Base-by-base conservation (phyloP, 176 grass and related monocot species). In the Rhynchospora breviuscula region DNA sequence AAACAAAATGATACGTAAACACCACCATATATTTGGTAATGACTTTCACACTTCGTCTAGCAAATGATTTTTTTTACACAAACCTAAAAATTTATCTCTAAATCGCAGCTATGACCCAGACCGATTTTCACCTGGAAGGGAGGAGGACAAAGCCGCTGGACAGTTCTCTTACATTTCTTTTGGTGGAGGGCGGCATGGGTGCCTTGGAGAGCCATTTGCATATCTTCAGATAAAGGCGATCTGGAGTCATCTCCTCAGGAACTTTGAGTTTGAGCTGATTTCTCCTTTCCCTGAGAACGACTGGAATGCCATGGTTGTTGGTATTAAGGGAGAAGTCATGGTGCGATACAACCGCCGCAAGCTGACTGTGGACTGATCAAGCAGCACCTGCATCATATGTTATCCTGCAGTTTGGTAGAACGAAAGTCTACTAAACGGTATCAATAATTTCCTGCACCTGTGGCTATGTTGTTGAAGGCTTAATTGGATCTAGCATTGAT, bases 181-280 rank as follows among this genome's bases (percentile, higher is more conserved):
- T 0, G 96, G 96, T 0, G 96, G 88, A 17, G 96, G 96, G 11
- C 88, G 96, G 80, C 96, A 99, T 0, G 93, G 96, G 12, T 99
- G 96, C 86, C 93, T 99, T 0, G 96, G 96, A 0, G 96, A 99
- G 83, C 93, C 96, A 11, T 99, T 99, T 0, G 93, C 96, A 0
- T 99, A 95, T 84, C 79, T 99, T 61, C 93, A 99, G 88, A 99
- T 99, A 84, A 99, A 99, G 96, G 89, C 93, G 0, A 90, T 99
- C 35, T 99, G 96, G 96, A 93, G 91, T 0, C 93, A 92, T 85
- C 84, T 99, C 25, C 86, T 99, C 69, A 90, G 96, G 53, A 99
- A 99, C 89, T 99, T 99, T 9, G 96, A 99, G 88, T 93, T 99
- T 0, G 93, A 99, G 85, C 78, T 99, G 63, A 86, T 93, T 15